Evolutionary conservation across 2,329 filamentous ascomycete genomes (phyloP).

Genomic region (Truncatella angustata): DNA sequence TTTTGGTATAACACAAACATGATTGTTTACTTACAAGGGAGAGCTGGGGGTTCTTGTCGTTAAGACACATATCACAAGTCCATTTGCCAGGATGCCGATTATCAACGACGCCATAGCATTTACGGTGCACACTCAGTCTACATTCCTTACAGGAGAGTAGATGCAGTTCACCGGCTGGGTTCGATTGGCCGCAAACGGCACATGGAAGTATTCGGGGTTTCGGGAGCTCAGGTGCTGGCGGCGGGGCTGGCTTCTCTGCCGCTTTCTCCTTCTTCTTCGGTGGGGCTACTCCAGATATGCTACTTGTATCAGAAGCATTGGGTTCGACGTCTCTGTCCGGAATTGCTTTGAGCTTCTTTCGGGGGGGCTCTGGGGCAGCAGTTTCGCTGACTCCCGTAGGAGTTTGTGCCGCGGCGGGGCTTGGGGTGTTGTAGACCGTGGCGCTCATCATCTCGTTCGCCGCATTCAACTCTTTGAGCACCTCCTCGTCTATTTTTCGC

Average conservation of each 20-base stretch:
- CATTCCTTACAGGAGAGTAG: slow-evolving; percentile 83
- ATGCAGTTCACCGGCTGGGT: slow-evolving; percentile 64
- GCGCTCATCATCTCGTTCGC: slow-evolving; percentile 59
- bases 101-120: slow-evolving; percentile 83
- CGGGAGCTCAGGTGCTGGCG: slow-evolving; percentile 70
- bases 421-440: slow-evolving; percentile 37
- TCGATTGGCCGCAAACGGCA: slow-evolving; percentile 75
- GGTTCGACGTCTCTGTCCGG: slow-evolving; percentile 51
- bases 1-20: background rate
- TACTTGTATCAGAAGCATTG: slow-evolving; percentile 42
- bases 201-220: slow-evolving; percentile 79
- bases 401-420: slow-evolving; percentile 27
- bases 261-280: slow-evolving; percentile 61
- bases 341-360: slow-evolving; percentile 62
- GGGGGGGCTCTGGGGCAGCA: slow-evolving; percentile 50
- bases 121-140: slow-evolving; percentile 84
- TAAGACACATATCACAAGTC: slow-evolving; percentile 93
- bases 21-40: slow-evolving; percentile 69
- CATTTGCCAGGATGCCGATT: slow-evolving; percentile 74
- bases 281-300: slow-evolving; percentile 37
- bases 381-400: slow-evolving; percentile 27
- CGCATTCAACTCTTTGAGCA: slow-evolving; percentile 69
- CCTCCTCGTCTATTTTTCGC: slow-evolving; percentile 86
- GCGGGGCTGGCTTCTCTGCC: slow-evolving; percentile 59
- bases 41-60: slow-evolving; percentile 87